Percentiles rank a stretch among this genome's conserved stretches.
Evolutionary conservation across 1,139 yeast species (phyloP).

Genomic region (Geotrichum histeridarum): DNA sequence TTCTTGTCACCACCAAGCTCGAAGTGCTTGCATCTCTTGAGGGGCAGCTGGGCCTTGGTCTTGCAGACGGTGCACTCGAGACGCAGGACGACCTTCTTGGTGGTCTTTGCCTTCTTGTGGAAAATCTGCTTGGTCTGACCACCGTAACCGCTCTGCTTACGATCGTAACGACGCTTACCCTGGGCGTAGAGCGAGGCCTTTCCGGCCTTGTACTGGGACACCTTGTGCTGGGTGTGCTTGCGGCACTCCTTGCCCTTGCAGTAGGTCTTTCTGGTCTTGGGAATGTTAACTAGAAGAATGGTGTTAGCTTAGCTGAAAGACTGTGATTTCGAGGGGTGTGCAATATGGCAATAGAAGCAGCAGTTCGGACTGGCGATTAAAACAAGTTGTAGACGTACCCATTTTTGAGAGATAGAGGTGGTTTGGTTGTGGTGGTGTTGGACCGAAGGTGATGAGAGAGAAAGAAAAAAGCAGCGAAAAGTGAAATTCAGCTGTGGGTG

Average conservation of each 20-base stretch:
- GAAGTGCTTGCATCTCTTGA: constrained; percentile 99
- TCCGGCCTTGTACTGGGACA: constrained; percentile 99
- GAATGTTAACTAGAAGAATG: constrained; percentile 79
- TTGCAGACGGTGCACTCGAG: constrained; percentile 98
- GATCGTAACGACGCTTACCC: constrained; percentile 99
- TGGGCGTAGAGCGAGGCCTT: constrained; percentile 98
- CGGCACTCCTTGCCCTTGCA: constrained; percentile 99
- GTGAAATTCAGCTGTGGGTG: no score
- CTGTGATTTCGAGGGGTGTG: no score
- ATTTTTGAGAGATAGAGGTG: no score
- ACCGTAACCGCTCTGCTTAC: constrained; percentile 99
- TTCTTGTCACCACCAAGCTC: constrained; percentile 99
- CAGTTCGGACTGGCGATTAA: no score
- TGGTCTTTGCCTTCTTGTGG: constrained; percentile 99
- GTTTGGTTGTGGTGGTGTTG: no score
- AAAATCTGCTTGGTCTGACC: constrained; percentile 99
- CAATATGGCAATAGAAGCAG: no score
- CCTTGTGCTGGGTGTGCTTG: constrained; percentile 99
- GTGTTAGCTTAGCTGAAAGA: neutral
- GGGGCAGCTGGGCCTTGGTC: constrained; percentile 96
- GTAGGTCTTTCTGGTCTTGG: constrained; percentile 99
- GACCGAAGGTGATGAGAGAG: no score
- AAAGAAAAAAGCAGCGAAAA: no score
- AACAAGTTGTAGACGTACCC: no score
- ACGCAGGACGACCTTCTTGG: constrained; percentile 99